Conservation (phyloP, 1,284 basidiomycete species). For the Cystobasidium pallidum region DNA sequence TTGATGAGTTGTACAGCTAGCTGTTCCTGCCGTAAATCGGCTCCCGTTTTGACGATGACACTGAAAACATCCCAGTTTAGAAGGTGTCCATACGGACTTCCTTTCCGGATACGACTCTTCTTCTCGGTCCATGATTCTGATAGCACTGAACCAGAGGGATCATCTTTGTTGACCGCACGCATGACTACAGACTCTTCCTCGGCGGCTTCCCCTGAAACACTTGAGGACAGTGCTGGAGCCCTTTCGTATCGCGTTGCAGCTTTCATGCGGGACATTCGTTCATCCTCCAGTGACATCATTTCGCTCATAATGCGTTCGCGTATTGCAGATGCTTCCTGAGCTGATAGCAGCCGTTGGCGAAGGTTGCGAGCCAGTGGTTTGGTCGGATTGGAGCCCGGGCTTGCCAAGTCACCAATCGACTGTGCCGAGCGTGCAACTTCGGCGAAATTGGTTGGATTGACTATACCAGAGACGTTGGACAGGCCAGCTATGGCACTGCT, state of each 20-base stretch:
- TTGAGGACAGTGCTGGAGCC: slow-evolving; percentile 15
- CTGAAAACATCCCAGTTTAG: slow-evolving; percentile 75
- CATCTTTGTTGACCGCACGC: slow-evolving; percentile 91
- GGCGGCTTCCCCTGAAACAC: slow-evolving; percentile 15
- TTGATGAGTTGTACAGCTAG: slow-evolving; percentile 92
- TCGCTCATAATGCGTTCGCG: slow-evolving; percentile 97
- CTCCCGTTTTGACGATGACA: slow-evolving; percentile 98
- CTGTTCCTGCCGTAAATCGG: slow-evolving; percentile 95
- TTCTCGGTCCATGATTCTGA: slow-evolving; percentile 94
- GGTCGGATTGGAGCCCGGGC: background rate
- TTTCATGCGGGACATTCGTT: slow-evolving; percentile 92
- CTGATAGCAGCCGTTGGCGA: slow-evolving; percentile 62
- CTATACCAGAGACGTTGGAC: slow-evolving; percentile 48
- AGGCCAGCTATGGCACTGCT: slow-evolving; percentile 47
- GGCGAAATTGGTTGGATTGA: slow-evolving; percentile 43
- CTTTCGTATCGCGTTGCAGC: slow-evolving; percentile 54
- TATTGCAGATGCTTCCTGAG: slow-evolving; percentile 83
- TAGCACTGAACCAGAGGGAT: slow-evolving; percentile 91
- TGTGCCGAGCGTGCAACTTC: slow-evolving; percentile 8
- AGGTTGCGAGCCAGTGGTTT: background rate
- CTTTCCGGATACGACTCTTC: slow-evolving; percentile 89
- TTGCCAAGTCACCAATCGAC: slow-evolving; percentile 16
- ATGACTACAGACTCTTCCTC: slow-evolving; percentile 68
- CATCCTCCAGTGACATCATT: slow-evolving; percentile 95
- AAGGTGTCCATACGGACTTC: slow-evolving; percentile 93